Evolutionary conservation across 208 protist species (phyloP), one percentile per base, ranked within the genome.

Genomic region (Trypanosomatidae sp.): DNA sequence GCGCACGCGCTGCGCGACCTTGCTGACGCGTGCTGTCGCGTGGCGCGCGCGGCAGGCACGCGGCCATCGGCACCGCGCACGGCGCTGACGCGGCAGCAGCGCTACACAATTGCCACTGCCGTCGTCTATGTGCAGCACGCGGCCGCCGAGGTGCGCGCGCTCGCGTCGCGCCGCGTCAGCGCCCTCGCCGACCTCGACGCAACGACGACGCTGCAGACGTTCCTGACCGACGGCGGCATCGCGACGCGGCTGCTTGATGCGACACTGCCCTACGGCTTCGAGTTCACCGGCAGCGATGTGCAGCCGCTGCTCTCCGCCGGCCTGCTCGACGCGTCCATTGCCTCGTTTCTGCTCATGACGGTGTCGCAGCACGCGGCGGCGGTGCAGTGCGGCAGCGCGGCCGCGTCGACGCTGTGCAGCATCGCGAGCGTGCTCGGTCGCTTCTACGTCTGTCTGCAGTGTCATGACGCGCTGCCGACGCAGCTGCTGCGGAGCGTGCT

Each of bases 201-300:
- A 28, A 87, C 83, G 3, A 19, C 51, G 2, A 71, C 89, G 53
- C n/a, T 89, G 30, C 76, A 88, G 41, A 93, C 84, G 30, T 68
- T 71, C 20, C 53, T 86, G 28, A 61, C 57, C 3, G 65, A 69
- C 0, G 61, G 66, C 27, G 56, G 58, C 44, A 79, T 88, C 49
- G 30, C 26, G 35, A 52, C 79, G 22, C 61, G 75, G 35, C 56
- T 73, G 5, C 56, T 90, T 19, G 77, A 78, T 13, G 53, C 79
- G 33, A 38, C 43, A 11, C 51, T 80, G 28, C 39, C 56, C 11
- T 85, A 93, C 59, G 85, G 80, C 16, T 65, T 82, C 32, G 85
- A 93, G 50, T 88, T 90, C 56, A 38, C 80, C n/a, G 85, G 85
- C 18, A 71, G 82, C 49, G 54, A 68, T 30, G 48, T 24, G 16